These are phyloP conservation scores for Fusarium incarnatum DNA, from an alignment of 2,329 filamentous ascomycete species.

Conservation along the genomic window DNA sequence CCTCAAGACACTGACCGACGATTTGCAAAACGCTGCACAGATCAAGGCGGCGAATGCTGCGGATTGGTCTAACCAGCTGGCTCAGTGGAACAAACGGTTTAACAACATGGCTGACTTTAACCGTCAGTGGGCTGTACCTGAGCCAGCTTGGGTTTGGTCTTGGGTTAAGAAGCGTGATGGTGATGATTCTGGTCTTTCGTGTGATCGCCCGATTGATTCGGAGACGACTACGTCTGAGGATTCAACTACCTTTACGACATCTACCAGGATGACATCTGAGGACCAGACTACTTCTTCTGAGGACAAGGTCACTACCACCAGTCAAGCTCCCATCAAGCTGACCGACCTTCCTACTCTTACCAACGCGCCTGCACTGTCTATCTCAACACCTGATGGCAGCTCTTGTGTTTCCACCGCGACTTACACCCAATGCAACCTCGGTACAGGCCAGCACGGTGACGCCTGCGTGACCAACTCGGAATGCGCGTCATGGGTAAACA, in stretches of 20 bases:
- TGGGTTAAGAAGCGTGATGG: conserved; percentile 3
- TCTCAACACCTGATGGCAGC: conserved; percentile 6
- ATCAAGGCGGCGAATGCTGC: rapidly evolving
- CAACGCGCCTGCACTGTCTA: background rate
- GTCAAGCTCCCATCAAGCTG: background rate
- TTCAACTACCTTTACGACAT: conserved; percentile 3
- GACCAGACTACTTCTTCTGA: background rate
- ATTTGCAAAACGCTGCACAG: background rate
- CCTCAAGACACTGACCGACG: background rate
- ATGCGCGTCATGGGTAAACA: conserved; percentile 17
- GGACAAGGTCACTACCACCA: background rate
- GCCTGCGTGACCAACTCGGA: background rate
- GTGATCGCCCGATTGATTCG: background rate
- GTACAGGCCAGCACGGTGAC: background rate
- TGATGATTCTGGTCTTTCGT: background rate
- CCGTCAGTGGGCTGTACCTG: background rate
- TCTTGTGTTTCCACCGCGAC: conserved; percentile 7
- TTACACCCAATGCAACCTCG: background rate
- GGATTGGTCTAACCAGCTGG: background rate
- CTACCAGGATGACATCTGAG: background rate
- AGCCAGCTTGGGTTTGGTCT: background rate
- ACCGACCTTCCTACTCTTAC: conserved; percentile 11
- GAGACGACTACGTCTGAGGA: background rate
- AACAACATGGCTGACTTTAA: background rate
- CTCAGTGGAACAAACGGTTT: background rate